Evolutionary conservation across 148 eudicot genomes (phyloP), one percentile per base, ranked within the genome.

Genomic region (Nepenthes mirabilis): DNA sequence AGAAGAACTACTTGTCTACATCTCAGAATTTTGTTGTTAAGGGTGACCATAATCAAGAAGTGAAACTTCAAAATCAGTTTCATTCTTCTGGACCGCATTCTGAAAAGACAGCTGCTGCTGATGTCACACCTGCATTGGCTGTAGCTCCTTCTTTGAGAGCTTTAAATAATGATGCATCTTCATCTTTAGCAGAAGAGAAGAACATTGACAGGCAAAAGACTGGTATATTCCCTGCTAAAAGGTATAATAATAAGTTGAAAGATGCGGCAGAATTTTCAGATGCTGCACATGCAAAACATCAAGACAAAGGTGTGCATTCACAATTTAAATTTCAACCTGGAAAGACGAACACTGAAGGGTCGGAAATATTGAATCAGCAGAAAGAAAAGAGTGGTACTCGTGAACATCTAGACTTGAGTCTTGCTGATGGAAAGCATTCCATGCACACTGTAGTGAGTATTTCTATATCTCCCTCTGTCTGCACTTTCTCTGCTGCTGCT

Each of bases 381-480:
- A 80, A 76, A 65, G 99, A 84, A 33, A 82, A 77, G 71, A 72
- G 72, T 71, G 71, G 72, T 65, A 56, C 59, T 43, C 88, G 72
- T 70, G 91, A 72, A 78, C 81, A 74, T 62, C 70, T 80, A 69
- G 87, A 89, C 68, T 78, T 76, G 65, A 82, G 80, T 76, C 67
- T 73, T 59, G 77, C 91, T 68, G 81, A 76, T 59, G 77, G 73
- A 70, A 84, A 69, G 69, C 79, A 77, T 69, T 55, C 83, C 52
- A 47, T 68, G 70, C 88, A 75, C 65, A 64, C 63, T 64, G 47
- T 72, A 73, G 99, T 93, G 74, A 82, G 95, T 71, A 48, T 37
- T 61, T 23, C 56, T 52, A 51, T 52, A 52, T 62, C 32, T 59
- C 37, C 36, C 33, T 57, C 32, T 58, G 8, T 23, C 23, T 23